phyloP scores from a whole-genome alignment of 352 stramenopile genomes.

The Phytophthora melonis region DNA sequence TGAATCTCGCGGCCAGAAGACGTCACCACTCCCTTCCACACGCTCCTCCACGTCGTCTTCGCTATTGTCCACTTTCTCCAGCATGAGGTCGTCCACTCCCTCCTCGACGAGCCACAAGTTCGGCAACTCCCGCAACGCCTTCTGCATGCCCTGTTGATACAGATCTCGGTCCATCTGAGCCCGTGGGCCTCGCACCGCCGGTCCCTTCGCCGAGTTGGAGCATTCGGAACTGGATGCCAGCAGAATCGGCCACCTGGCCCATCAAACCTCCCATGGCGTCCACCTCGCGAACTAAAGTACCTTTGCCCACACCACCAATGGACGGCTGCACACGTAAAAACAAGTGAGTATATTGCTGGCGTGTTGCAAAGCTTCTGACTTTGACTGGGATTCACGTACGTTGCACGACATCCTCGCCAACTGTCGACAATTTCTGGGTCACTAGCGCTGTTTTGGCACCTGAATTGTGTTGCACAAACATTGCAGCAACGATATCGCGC shows the following conservation, averaged over 20 bases:
- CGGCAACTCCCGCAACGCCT: conserved; percentile 62
- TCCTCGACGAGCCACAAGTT: conserved; percentile 96
- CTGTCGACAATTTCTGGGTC: conserved; percentile 95
- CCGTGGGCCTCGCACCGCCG: conserved; percentile 89
- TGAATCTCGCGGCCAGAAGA: conserved; percentile 62
- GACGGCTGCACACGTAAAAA: conserved; percentile 87
- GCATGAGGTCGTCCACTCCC: conserved; percentile 95
- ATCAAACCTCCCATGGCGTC: conserved; percentile 99
- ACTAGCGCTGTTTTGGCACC: conserved; percentile 96
- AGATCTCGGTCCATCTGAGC: conserved; percentile 98
- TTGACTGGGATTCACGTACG: conserved; percentile 49
- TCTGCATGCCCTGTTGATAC: conserved; percentile 97
- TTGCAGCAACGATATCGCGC: background rate
- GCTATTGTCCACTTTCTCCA: conserved; percentile 47
- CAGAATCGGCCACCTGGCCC: conserved; percentile 94
- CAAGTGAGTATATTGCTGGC: conserved; percentile 9
- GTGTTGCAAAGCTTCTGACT: background rate
- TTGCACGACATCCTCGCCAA: conserved; percentile 99
- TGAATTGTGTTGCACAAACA: conserved; percentile 31
- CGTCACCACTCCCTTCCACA: conserved; percentile 74
- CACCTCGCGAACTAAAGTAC: conserved; percentile 98
- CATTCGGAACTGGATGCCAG: conserved; percentile 97
- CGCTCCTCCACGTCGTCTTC: conserved; percentile 47
- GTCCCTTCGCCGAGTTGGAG: conserved; percentile 96
- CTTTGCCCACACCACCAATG: conserved; percentile 99